These are phyloP conservation scores for Stagonosporopsis rhizophila DNA, from an alignment of 2,329 filamentous ascomycete species.

Conservation along the genomic window DNA sequence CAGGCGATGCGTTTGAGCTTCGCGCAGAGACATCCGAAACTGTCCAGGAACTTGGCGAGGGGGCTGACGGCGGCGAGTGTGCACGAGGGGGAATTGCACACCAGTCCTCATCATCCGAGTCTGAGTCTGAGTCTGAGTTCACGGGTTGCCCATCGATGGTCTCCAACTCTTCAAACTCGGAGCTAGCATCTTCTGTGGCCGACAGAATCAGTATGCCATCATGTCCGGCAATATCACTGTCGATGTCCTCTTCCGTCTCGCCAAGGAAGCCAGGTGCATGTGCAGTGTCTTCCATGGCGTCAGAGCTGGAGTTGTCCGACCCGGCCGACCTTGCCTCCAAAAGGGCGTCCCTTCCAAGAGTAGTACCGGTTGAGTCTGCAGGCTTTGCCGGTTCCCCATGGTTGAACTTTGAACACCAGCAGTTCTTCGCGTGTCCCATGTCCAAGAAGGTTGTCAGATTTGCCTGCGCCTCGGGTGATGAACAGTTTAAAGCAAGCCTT, in stretches of 20 bases:
- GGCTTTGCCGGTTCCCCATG: neutral
- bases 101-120: constrained; percentile 4
- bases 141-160: neutral
- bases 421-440: constrained; percentile 32
- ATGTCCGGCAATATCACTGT: neutral
- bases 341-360: neutral
- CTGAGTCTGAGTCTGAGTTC: neutral
- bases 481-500: neutral
- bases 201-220: neutral
- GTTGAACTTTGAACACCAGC: constrained; percentile 30
- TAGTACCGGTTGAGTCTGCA: neutral
- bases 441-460: constrained; percentile 25
- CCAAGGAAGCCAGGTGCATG: no score
- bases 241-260: neutral
- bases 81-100: neutral
- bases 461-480: neutral
- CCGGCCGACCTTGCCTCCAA: neutral
- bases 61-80: neutral
- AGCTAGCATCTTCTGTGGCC: neutral
- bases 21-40: neutral
- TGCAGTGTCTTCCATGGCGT: neutral
- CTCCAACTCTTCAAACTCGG: neutral
- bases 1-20: neutral
- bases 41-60: neutral
- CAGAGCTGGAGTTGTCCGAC: neutral